These are phyloP conservation scores for Termitomyces sp. DNA, from an alignment of 768 basidiomycete genomes.

Conservation along the genomic window DNA sequence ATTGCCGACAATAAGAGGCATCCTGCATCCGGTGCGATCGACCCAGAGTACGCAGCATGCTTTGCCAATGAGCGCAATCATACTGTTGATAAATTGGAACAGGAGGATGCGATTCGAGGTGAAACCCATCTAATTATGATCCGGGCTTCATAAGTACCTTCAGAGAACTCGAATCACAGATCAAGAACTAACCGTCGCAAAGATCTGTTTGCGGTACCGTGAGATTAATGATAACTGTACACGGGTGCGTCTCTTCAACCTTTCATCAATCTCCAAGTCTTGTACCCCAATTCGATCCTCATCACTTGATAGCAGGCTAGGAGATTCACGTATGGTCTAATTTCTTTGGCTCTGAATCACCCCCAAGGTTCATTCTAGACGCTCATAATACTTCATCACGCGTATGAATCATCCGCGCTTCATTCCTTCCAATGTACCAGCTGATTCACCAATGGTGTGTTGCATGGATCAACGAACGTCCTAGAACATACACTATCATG, in stretches of 20 bases:
- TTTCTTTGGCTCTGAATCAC: not conserved
- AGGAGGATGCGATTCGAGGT: conserved; percentile 40
- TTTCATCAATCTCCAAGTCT: not conserved
- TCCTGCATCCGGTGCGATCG: conserved; percentile 36
- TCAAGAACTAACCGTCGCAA: conserved; percentile 25
- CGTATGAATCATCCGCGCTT: conserved; percentile 33
- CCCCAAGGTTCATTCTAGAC: not conserved
- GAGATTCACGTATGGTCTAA: conserved; percentile 70
- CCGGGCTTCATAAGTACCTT: not conserved
- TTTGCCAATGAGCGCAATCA: conserved; percentile 52
- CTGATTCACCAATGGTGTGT: conserved; percentile 34
- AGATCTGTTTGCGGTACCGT: too few relatives aligned
- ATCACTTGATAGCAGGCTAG: conserved; percentile 41
- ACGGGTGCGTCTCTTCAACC: conserved; percentile 56
- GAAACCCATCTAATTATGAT: conserved; percentile 41
- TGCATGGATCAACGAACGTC: conserved; percentile 54
- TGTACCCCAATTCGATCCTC: too few relatives aligned
- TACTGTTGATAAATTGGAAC: conserved; percentile 51
- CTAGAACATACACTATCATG: conserved; percentile 70
- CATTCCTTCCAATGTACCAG: not conserved
- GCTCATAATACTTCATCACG: conserved; percentile 61
- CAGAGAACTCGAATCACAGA: conserved; percentile 7
- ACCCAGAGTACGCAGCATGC: conserved; percentile 43
- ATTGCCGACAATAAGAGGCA: conserved; percentile 41
- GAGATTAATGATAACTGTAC: too few relatives aligned